phyloP scores from a whole-genome alignment of 495 filamentous ascomycete genomes.

The Tuber calosporum region DNA sequence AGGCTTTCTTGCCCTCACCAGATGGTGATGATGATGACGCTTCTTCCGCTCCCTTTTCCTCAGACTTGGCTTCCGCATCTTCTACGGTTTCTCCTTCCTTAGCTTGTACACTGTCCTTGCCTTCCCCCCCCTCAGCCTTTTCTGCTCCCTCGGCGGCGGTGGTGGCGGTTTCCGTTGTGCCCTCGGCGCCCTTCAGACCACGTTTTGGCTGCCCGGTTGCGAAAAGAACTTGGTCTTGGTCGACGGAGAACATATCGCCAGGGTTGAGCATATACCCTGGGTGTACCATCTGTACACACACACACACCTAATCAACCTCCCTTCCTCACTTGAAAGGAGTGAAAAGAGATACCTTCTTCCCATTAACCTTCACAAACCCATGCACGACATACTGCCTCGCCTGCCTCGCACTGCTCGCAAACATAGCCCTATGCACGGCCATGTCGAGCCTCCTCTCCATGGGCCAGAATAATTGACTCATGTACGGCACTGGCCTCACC shows the following conservation, averaged over 20 bases:
- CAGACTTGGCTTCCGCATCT: conserved; percentile 41
- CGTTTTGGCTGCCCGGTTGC: conserved; percentile 74
- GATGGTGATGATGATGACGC: conserved; percentile 14
- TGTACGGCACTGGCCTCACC: conserved; percentile 60
- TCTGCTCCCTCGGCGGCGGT: conserved; percentile 37
- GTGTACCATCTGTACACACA: conserved; percentile 64
- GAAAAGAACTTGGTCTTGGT: conserved; percentile 74
- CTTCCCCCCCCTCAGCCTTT: conserved; percentile 29
- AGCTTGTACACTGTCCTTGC: conserved; percentile 39
- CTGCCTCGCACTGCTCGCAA: conserved; percentile 89
- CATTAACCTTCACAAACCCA: conserved; percentile 90
- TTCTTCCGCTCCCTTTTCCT: conserved; percentile 36
- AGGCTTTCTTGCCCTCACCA: conserved; percentile 36
- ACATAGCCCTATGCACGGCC: conserved; percentile 83
- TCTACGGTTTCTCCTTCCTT: conserved; percentile 29
- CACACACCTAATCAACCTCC: neutral
- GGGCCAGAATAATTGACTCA: conserved; percentile 87
- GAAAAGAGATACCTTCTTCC: conserved; percentile 66
- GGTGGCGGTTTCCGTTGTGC: conserved; percentile 28
- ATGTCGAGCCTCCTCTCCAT: conserved; percentile 85
- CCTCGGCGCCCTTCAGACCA: conserved; percentile 29
- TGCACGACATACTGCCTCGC: conserved; percentile 90
- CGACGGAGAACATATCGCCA: conserved; percentile 95
- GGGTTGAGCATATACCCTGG: conserved; percentile 94
- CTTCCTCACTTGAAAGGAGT: neutral